Percentiles rank a stretch among this genome's conserved stretches.
Conservation (phyloP, 176 grass and related monocot species). For the Lolium perenne region DNA sequence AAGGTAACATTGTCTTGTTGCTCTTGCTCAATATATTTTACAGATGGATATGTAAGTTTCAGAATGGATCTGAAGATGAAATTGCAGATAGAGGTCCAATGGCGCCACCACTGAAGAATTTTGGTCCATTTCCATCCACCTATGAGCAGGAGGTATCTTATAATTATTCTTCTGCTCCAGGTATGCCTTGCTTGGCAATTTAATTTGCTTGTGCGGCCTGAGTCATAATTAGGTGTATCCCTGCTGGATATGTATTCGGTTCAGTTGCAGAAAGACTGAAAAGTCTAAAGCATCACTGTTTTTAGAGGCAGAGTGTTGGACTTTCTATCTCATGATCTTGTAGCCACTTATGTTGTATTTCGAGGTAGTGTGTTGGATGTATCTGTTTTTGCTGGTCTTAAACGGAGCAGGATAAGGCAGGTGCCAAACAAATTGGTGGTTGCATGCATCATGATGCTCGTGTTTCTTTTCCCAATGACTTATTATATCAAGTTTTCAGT, state of each 20-base stretch:
- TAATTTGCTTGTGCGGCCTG: conserved; percentile 46
- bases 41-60: conserved; percentile 40
- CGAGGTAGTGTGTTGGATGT: conserved; percentile 17
- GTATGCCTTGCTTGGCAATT: conserved; percentile 71
- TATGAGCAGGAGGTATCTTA: conserved; percentile 92
- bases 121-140: conserved; percentile 61
- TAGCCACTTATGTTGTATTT: neutral
- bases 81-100: conserved; percentile 62
- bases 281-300: conserved; percentile 27
- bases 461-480: conserved; percentile 10
- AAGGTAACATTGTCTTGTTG: conserved; percentile 54
- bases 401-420: conserved; percentile 15
- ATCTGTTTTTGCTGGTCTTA: neutral
- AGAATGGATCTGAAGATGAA: conserved; percentile 54
- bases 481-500: conserved; percentile 7
- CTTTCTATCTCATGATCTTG: conserved; percentile 27
- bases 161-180: conserved; percentile 92
- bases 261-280: conserved; percentile 33
- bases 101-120: conserved; percentile 47
- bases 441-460: neutral
- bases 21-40: conserved; percentile 48
- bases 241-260: conserved; percentile 45
- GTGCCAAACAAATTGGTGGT: neutral
- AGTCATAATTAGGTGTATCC: conserved; percentile 30
- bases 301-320: conserved; percentile 16